Evolutionary conservation across 306 rosid species (phyloP), one percentile per base, ranked within the genome.

Genomic region (Sicyos edulis): DNA sequence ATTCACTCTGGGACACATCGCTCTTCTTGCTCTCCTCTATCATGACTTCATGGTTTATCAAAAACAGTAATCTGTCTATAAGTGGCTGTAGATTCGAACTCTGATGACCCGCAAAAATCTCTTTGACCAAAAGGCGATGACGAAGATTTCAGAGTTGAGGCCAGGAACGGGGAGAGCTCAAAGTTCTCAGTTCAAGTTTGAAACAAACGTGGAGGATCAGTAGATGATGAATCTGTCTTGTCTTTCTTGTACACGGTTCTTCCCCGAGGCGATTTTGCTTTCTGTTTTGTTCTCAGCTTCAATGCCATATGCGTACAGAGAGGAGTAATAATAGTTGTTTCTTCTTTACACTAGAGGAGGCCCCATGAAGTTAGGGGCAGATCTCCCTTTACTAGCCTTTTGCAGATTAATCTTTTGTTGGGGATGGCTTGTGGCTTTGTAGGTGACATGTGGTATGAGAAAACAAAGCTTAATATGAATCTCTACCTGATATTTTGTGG

Each of bases 41-140:
- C 54, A 49, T 68, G 57, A 68, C 34, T 68, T 22, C 0, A 14
- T 47, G 54, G 55, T 45, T 19, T 2, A 45, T 6, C 19, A 47
- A 68, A 49, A 21, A 13, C 42, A 47, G 56, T 49, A 22, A 16
- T 45, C 54, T 12, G 54, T 21, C 55, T 67, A 15, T 44, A 47
- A 67, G 55, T 67, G 56, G 13, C 19, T 47, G 8, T 47, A 49
- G 72, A 68, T 49, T 49, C 72, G 21, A 45, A 21, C 72, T 47
- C 56, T 8, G 56, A 14, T 6, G 40, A 67, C 42, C 14, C 9
- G 22, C 44, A 45, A 3, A 45, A 5, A 44, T 17, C 54, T 17
- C 15, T 34, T 20, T 65, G 56, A 67, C 56, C 20, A 21, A 67
- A 67, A 13, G 40, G 22, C 17, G 17, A 22, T 3, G 29, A 24